phyloP scores from a whole-genome alignment of 2,329 filamentous ascomycete species.

The Claviceps citrina region DNA sequence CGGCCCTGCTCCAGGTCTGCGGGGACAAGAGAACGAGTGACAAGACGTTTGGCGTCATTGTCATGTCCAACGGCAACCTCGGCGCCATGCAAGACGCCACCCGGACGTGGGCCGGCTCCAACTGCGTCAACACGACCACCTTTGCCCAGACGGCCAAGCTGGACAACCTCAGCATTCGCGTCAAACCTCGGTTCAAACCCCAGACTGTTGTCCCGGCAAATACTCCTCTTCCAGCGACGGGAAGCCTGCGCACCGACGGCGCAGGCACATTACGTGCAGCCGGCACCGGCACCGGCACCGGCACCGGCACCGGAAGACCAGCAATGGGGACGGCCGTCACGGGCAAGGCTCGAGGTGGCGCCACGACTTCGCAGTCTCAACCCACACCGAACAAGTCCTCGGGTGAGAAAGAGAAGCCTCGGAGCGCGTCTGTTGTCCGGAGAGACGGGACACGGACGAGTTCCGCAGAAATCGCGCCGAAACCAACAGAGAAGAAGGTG shows the following conservation, averaged over 20 bases:
- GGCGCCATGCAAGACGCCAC: neutral
- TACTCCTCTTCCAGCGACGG: too few relatives aligned
- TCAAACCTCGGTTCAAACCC: neutral
- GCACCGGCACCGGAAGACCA: too few relatives aligned
- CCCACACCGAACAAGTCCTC: too few relatives aligned
- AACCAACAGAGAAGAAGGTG: too few relatives aligned
- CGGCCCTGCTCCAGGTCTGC: neutral
- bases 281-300: too few relatives aligned
- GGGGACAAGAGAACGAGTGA: neutral
- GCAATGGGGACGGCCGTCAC: neutral
- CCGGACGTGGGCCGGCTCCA: neutral
- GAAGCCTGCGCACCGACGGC: too few relatives aligned
- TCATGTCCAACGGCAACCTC: neutral
- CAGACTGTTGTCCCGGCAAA: neutral
- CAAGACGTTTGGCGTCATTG: neutral
- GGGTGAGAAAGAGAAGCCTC: too few relatives aligned
- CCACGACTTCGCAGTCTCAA: neutral
- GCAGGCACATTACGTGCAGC: too few relatives aligned
- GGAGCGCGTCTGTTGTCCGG: too few relatives aligned
- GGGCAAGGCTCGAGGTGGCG: neutral
- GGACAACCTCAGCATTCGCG: neutral
- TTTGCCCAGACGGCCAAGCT: neutral
- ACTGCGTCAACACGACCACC: neutral
- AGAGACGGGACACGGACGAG: too few relatives aligned
- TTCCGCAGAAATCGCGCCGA: too few relatives aligned